Evolutionary conservation across 441 rosid species (phyloP), one percentile per base, ranked within the genome.

Genomic region (Geranium incanum): DNA sequence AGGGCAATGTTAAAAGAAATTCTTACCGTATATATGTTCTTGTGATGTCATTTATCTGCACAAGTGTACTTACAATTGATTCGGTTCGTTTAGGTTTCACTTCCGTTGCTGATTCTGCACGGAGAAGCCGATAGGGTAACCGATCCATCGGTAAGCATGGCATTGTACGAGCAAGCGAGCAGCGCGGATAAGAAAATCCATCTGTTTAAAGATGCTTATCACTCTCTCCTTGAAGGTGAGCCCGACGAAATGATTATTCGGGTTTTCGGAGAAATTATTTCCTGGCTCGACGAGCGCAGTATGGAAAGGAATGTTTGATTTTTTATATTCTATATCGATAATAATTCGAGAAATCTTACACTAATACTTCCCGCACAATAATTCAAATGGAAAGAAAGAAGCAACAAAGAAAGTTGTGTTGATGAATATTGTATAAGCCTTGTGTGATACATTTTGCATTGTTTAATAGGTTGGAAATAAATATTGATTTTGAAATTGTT

Each of bases 101-200:
- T 92, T 74, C 95, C 99, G 1, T 72, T 94, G 63, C 74, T 92
- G 78, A 87, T 90, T 52, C 80, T 94, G 60, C 99, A 90, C 5
- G 99, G 97, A 41, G 97, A 90, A 77, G 83, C 84, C 5, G 99
- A 94, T 71, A 71, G 36, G 3, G 87, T 94, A 70, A 94, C 99
- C 0, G 97, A 94, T 76, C 99, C 97, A 1, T 86, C 97, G 0
- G 95, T 90, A 72, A 94, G 97, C 88, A 86, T 79, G 84, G 86
- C 85, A 39, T 82, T 94, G 75, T 82, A 87, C 7, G 84, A 88
- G 83, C 92, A 87, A 78, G 91, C 99, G n/a, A 81, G 84, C 70
- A 86, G 90, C 71, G 63, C 80, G 67, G 94, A 94, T 88, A 94
- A 94, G 85, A 87, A 79, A 70, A 77, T 89, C 66, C 79, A 79